Base-by-base conservation (phyloP, 257 asterid species). In the Knoxia roxburghii region DNA sequence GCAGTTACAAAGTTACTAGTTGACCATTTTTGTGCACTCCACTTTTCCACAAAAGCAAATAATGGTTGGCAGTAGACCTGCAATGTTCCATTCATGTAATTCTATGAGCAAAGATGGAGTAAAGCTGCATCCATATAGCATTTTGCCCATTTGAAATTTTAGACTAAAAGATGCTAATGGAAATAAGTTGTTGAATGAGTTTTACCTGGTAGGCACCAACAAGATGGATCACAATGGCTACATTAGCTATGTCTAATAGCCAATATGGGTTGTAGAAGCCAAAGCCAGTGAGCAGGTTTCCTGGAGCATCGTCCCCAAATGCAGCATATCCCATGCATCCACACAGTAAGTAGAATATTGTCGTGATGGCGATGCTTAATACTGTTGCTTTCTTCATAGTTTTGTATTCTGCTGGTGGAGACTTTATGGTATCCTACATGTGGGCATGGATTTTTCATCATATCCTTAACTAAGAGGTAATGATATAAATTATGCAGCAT, bases 311-410 rank as follows among this genome's bases (percentile, higher is more conserved):
- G 54, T 84, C 77, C 20, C 87, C 84, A n/a, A 84, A 84, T 17
- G 86, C 78, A 18, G 83, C 83, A 43, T 81, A 81, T 26, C 87
- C 89, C 62, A 81, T 62, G 76, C 83, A 81, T 35, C 89, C 87
- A 54, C 83, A 75, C 5, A 77, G 66, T n/a, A 81, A 48, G 32
- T 81, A 79, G 80, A 81, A 79, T 20, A 72, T 1, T 0, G 84
- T 81, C 21, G 81, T 77, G 32, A 82, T 56, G 0, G 41, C 4
- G 12, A 80, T 65, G 75, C 84, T 80, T 29, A 79, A 23, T 2
- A 59, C 6, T 24, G 83, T 72, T 24, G 87, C 85, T 55, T 73
- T 79, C 68, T 76, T 77, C 89, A 81, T 81, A 10, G 79, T 76
- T 56, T 55, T 79, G 27, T 70, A 55, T 55, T 82, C 82, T 50